Percentiles rank a stretch among this genome's conserved stretches.
Conservation (phyloP, 2,329 filamentous ascomycete genomes). For the Xylaria sp. region DNA sequence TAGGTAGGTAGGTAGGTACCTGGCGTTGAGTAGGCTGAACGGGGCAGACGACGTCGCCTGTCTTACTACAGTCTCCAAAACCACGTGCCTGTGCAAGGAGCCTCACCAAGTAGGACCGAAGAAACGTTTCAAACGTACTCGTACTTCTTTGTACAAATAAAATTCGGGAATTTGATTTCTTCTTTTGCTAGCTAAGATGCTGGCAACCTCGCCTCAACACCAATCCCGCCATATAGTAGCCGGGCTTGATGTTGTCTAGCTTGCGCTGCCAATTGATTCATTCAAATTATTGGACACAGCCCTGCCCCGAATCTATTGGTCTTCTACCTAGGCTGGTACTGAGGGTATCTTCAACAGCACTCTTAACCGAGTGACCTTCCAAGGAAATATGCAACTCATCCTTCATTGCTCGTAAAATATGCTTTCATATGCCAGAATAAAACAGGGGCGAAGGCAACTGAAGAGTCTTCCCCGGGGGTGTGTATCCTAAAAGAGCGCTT, state of each 20-base stretch:
- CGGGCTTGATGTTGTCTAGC: background rate
- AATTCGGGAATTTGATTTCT: background rate
- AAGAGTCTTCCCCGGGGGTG: background rate
- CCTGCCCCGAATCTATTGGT: conserved; percentile 17
- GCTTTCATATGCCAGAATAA: conserved; percentile 7
- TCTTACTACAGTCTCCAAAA: too few species aligned
- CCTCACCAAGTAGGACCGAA: too few species aligned
- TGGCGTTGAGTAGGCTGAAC: background rate
- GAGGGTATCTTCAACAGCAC: conserved; percentile 31
- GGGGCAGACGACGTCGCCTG: background rate
- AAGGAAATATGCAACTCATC: conserved; percentile 22
- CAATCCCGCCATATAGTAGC: background rate
- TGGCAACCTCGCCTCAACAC: background rate
- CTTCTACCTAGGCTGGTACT: conserved; percentile 28
- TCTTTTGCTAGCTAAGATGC: background rate
- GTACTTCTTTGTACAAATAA: too few species aligned
- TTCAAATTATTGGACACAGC: conserved; percentile 12
- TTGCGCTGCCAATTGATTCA: background rate
- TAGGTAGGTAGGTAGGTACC: background rate
- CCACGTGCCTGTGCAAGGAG: too few species aligned
- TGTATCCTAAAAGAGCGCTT: background rate
- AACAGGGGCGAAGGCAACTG: background rate
- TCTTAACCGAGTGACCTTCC: conserved; percentile 8
- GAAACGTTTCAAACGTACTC: too few species aligned
- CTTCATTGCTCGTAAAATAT: conserved; percentile 26